Evolutionary conservation across 805 yeast species (phyloP), one percentile per base, ranked within the genome.

Genomic region (Millerago galiae): DNA sequence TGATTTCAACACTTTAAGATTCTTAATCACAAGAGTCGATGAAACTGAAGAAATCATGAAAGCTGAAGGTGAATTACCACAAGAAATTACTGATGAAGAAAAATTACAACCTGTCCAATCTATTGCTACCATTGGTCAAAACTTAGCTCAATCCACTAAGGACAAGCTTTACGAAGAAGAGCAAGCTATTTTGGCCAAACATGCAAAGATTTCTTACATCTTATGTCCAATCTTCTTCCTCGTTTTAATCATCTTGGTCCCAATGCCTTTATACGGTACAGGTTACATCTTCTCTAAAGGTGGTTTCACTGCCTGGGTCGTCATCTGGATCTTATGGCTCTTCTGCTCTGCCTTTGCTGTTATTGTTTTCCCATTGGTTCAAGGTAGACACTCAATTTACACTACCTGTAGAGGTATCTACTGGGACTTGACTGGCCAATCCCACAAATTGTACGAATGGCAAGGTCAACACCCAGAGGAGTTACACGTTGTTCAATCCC

Each of bases 241-340:
- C 8, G 70, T 81, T 37, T 65, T 88, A 38, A 64, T 88, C 27
- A 72, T 89, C 21, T 56, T 88, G 26, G 87, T 95, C 93, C 96
- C 96, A 55, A 84, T 88, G 88, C 96, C 96, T 50, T 82, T 89
- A 93, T 88, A 82, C 60, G 96, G 95, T 27, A 58, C 82, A 5
- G 72, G 75, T 3, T 88, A 88, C 57, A 69, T 88, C 33, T 89
- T 88, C 63, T 77, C 86, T 41, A 80, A 76, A 60, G 63, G 61
- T 43, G 86, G 86, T 65, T 89, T 88, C 63, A 84, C 93, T 7
- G 96, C 95, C 35, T 89, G 96, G 96, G 75, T 89, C 38, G 77
- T 72, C 30, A 95, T 88, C 26, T 79, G 82, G 45, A 77, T 89
- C 41, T 77, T 87, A 45, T 88, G 95, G 95, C 65, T 86, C 29